phyloP scores from a whole-genome alignment of 768 basidiomycete species.

The Podaxis sp. region DNA sequence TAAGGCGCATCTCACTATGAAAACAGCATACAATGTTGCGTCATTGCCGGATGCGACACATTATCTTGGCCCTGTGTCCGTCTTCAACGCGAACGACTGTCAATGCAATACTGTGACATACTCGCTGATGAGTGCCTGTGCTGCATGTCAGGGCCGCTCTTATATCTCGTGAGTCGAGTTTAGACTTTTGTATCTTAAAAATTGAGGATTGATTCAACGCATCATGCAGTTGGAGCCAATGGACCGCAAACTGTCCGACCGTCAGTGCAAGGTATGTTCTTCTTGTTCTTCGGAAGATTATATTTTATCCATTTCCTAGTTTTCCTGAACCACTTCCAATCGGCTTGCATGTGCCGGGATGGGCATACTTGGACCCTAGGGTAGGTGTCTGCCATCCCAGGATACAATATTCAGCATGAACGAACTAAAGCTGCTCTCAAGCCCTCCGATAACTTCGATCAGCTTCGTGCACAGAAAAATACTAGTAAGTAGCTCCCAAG shows the following conservation, averaged over 20 bases:
- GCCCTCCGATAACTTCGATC: constrained; percentile 8
- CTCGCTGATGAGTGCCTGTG: constrained; percentile 56
- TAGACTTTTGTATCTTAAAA: not conserved
- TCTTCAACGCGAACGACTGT: constrained; percentile 38
- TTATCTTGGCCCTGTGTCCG: constrained; percentile 38
- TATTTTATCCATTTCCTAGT: constrained; percentile 23
- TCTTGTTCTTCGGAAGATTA: not conserved
- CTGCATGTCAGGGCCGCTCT: constrained; percentile 47
- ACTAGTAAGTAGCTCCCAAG: not conserved
- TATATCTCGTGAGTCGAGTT: constrained; percentile 24
- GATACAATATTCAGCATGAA: not conserved
- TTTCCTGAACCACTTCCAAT: constrained; percentile 47
- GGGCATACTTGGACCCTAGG: constrained; percentile 60
- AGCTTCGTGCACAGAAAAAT: constrained; percentile 3
- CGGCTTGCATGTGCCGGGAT: constrained; percentile 51
- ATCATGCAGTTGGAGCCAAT: constrained; percentile 45
- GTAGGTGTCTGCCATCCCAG: constrained; percentile 20
- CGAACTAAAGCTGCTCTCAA: not conserved
- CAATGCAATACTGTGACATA: constrained; percentile 59
- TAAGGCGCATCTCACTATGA: not conserved
- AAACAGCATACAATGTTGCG: constrained; percentile 30
- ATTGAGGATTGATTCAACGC: constrained; percentile 7
- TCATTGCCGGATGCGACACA: constrained; percentile 27
- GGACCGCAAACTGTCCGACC: constrained; percentile 46
- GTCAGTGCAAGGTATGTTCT: constrained; percentile 27